Percentiles rank a stretch among this genome's conserved stretches.
phyloP scores from a whole-genome alignment of 352 stramenopile genomes.

The Aphanomyces stellatus region DNA sequence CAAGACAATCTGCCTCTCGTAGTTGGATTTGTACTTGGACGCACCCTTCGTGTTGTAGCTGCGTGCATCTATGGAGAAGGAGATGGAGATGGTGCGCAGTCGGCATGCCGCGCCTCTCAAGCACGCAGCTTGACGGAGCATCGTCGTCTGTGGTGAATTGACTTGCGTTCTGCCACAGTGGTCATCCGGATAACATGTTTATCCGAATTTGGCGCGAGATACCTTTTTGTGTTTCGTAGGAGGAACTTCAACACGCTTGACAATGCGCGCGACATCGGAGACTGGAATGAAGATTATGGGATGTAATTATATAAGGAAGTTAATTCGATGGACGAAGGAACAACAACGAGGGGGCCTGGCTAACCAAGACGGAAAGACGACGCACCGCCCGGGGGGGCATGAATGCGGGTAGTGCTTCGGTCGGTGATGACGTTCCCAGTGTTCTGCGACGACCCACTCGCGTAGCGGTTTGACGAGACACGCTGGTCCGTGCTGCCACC shows the following conservation, averaged over 20 bases:
- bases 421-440: slow-evolving; percentile 86
- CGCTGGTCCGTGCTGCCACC: background rate
- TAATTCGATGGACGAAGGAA: no score
- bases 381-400: slow-evolving; percentile 76
- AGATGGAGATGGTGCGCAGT: no score
- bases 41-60: background rate
- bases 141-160: no score
- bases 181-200: background rate
- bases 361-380: slow-evolving; percentile 76
- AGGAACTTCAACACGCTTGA: background rate
- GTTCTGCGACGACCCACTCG: slow-evolving; percentile 79
- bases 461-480: slow-evolving; percentile 80
- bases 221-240: no score
- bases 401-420: slow-evolving; percentile 81
- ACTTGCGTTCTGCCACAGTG: no score
- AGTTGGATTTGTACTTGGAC: slow-evolving; percentile 16
- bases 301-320: slow-evolving; percentile 22
- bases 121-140: background rate
- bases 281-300: background rate
- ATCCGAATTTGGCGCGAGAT: background rate
- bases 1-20: slow-evolving; percentile 52
- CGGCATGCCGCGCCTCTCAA: no score
- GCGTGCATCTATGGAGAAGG: no score
- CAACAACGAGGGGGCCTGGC: no score
- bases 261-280: background rate